These are phyloP conservation scores for Senecio squalidus DNA, from an alignment of 140 eudicot genomes.

Conservation along the genomic window DNA sequence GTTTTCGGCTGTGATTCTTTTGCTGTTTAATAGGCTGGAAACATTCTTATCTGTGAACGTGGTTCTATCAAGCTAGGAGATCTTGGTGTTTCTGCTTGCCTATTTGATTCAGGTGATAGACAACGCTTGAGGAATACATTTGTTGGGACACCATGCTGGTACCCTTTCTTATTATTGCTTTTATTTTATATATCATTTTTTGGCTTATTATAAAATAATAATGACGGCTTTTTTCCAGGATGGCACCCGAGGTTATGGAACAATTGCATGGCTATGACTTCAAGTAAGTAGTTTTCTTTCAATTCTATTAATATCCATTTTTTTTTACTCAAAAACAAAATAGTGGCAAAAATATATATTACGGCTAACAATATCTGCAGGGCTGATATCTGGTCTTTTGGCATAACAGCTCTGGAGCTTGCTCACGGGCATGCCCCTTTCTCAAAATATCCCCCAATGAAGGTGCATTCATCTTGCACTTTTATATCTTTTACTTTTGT, in stretches of 20 bases:
- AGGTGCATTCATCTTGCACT: constrained; percentile 41
- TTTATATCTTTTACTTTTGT: not conserved
- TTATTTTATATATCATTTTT: not conserved
- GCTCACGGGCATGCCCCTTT: constrained; percentile 99
- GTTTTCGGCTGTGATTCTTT: not conserved
- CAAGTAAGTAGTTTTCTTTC: constrained; percentile 43
- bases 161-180: constrained; percentile 3
- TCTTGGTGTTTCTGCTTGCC: constrained; percentile 95
- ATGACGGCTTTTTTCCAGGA: constrained; percentile 50
- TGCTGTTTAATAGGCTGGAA: constrained; percentile 67
- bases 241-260: constrained; percentile 99
- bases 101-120: constrained; percentile 90
- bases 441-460: constrained; percentile 97
- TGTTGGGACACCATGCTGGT: constrained; percentile 99
- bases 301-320: not conserved
- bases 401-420: constrained; percentile 96
- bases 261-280: constrained; percentile 89
- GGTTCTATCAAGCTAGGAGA: constrained; percentile 91
- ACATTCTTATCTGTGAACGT: constrained; percentile 61
- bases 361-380: constrained; percentile 35
- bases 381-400: constrained; percentile 99
- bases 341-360: not conserved
- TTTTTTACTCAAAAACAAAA: not conserved
- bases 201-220: not conserved
- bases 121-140: constrained; percentile 79